Evolutionary conservation across 257 asterid species (phyloP).

Genomic region (Cynanchum wilfordii): DNA sequence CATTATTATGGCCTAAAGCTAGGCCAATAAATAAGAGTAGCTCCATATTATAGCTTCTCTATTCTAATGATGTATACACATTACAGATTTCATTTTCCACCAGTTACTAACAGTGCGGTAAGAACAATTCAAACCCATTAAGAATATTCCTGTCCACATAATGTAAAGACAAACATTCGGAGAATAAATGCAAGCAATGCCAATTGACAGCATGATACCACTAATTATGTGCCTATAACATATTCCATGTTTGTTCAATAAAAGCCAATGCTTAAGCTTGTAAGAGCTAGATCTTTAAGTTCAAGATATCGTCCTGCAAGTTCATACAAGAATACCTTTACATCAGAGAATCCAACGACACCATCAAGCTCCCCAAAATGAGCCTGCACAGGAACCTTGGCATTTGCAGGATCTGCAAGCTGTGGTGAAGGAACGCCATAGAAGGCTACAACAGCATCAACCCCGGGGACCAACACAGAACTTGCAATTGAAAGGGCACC

Average conservation of each 20-base stretch:
- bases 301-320: background rate
- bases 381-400: constrained; percentile 94
- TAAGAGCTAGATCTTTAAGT: background rate
- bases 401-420: constrained; percentile 79
- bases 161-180: background rate
- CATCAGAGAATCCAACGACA: constrained; percentile 80
- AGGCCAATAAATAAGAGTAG: background rate
- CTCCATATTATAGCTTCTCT: background rate
- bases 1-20: background rate
- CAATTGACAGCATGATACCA: background rate
- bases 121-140: background rate
- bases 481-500: constrained; percentile 97
- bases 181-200: background rate
- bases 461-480: constrained; percentile 73
- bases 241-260: background rate
- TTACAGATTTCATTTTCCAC: background rate
- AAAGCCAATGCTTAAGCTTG: background rate
- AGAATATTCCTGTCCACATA: background rate
- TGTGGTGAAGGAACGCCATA: constrained; percentile 89
- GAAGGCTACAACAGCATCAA: constrained; percentile 85
- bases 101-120: background rate
- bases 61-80: background rate
- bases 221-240: background rate
- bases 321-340: constrained; percentile 47
- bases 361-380: constrained; percentile 88